phyloP scores from a whole-genome alignment of 805 yeast species.

The Suhomyces faveliae region DNA sequence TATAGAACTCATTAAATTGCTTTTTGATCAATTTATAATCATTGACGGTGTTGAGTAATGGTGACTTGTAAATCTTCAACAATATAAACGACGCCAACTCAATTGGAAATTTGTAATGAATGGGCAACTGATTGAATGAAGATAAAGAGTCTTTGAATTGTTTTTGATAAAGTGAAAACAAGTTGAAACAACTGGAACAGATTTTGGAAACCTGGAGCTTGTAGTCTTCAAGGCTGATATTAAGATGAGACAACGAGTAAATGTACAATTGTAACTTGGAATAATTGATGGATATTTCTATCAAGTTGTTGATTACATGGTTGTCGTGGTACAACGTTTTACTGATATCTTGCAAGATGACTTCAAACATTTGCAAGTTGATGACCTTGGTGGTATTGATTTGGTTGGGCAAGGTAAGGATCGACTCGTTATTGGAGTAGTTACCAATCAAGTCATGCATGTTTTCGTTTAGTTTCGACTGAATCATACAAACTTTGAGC shows the following conservation, averaged over 20 bases:
- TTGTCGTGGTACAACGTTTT: conserved; percentile 11
- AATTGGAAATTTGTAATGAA: conserved; percentile 39
- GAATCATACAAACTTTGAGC: conserved; percentile 33
- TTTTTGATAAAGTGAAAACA: conserved; percentile 25
- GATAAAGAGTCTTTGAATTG: conserved; percentile 15
- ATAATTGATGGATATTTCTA: conserved; percentile 33
- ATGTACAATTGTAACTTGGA: conserved; percentile 38
- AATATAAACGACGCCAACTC: conserved; percentile 32
- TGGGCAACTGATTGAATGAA: conserved; percentile 33
- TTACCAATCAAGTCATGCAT: conserved; percentile 31
- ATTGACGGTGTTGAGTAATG: conserved; percentile 23
- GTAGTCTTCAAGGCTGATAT: conserved; percentile 27
- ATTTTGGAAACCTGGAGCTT: conserved; percentile 24
- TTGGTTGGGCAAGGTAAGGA: conserved; percentile 14
- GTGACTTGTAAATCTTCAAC: conserved; percentile 33
- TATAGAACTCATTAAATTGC: conserved; percentile 22
- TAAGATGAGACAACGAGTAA: conserved; percentile 29
- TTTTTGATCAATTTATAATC: conserved; percentile 26
- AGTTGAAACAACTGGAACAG: conserved; percentile 22
- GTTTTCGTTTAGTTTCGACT: conserved; percentile 40
- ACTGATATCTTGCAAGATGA: conserved; percentile 32
- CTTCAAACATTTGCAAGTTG: conserved; percentile 43
- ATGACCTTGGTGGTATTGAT: conserved; percentile 31
- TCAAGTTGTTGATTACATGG: conserved; percentile 23
- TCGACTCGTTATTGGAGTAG: conserved; percentile 12